Conservation (phyloP, 768 basidiomycete genomes). For the Albatrellus ellisii region DNA sequence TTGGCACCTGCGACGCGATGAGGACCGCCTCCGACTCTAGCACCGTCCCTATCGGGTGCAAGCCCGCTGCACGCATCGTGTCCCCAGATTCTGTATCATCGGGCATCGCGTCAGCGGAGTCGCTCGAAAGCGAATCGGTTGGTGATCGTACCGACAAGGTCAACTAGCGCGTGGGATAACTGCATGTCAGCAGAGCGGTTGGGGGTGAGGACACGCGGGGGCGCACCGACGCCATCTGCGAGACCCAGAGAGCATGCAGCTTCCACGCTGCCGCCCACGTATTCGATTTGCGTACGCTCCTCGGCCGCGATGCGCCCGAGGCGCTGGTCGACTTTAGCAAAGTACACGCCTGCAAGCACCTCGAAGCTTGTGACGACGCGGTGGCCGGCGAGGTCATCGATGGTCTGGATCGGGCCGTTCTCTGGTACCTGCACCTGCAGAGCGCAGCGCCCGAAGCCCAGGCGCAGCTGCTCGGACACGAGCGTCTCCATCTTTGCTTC, state of each 20-base stretch:
- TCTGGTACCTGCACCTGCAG: slow-evolving; percentile 90
- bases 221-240: slow-evolving; percentile 89
- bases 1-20: slow-evolving; percentile 62
- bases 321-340: slow-evolving; percentile 47
- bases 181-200: neutral
- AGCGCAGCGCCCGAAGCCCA: slow-evolving; percentile 88
- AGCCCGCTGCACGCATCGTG: slow-evolving; percentile 96
- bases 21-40: slow-evolving; percentile 84
- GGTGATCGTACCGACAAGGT: slow-evolving; percentile 77
- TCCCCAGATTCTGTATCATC: slow-evolving; percentile 78
- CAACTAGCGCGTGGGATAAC: slow-evolving; percentile 42
- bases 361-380: slow-evolving; percentile 93
- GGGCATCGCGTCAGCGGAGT: neutral
- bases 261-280: slow-evolving; percentile 96
- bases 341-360: slow-evolving; percentile 72
- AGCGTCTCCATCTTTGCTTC: slow-evolving; percentile 74
- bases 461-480: slow-evolving; percentile 67
- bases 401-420: slow-evolving; percentile 45
- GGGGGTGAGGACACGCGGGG: slow-evolving; percentile 1
- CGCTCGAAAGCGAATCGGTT: neutral
- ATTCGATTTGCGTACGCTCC: slow-evolving; percentile 72
- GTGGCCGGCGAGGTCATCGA: slow-evolving; percentile 79
- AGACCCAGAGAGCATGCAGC: slow-evolving; percentile 94
- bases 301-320: slow-evolving; percentile 37
- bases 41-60: slow-evolving; percentile 85